phyloP scores from a whole-genome alignment of 805 yeast species.

The Candida pini region DNA sequence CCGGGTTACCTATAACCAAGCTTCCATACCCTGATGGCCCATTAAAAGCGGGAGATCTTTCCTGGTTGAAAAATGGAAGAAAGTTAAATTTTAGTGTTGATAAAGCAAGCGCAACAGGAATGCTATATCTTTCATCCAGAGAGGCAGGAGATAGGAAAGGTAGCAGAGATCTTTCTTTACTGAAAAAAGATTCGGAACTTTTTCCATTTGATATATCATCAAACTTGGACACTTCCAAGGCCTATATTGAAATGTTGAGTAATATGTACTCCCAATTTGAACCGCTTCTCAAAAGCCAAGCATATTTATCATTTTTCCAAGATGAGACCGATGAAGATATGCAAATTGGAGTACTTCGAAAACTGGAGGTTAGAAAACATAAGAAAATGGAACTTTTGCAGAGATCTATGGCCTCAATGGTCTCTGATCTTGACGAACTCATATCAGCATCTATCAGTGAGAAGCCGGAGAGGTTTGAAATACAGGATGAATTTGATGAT shows the following conservation, averaged over 20 bases:
- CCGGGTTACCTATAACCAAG: slow-evolving; percentile 25
- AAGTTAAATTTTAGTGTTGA: slow-evolving; percentile 42
- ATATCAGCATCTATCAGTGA: too few species aligned
- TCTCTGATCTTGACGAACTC: slow-evolving; percentile 28
- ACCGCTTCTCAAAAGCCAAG: slow-evolving; percentile 37
- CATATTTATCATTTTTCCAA: slow-evolving; percentile 31
- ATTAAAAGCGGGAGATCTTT: slow-evolving; percentile 20
- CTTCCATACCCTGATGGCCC: slow-evolving; percentile 33
- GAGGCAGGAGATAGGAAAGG: slow-evolving; percentile 12
- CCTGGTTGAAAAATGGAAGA: slow-evolving; percentile 32
- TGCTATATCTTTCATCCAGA: slow-evolving; percentile 31
- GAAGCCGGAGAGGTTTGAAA: too few species aligned
- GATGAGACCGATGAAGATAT: slow-evolving; percentile 19
- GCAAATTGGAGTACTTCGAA: slow-evolving; percentile 26
- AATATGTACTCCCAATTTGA: slow-evolving; percentile 49
- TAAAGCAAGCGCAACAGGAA: slow-evolving; percentile 35
- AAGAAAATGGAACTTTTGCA: slow-evolving; percentile 34
- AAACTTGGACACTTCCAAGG: slow-evolving; percentile 34
- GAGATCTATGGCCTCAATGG: slow-evolving; percentile 16
- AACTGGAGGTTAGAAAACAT: slow-evolving; percentile 30
- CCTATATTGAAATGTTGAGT: slow-evolving; percentile 43
- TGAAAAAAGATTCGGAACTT: slow-evolving; percentile 35
- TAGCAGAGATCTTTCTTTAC: background rate
- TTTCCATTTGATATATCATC: slow-evolving; percentile 33
- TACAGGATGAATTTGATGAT: slow-evolving; percentile 18